Percentiles rank a stretch among this genome's conserved stretches.
These are phyloP conservation scores for Pseudocercospora fuligena DNA, from an alignment of 2,329 filamentous ascomycete species.

Conservation along the genomic window DNA sequence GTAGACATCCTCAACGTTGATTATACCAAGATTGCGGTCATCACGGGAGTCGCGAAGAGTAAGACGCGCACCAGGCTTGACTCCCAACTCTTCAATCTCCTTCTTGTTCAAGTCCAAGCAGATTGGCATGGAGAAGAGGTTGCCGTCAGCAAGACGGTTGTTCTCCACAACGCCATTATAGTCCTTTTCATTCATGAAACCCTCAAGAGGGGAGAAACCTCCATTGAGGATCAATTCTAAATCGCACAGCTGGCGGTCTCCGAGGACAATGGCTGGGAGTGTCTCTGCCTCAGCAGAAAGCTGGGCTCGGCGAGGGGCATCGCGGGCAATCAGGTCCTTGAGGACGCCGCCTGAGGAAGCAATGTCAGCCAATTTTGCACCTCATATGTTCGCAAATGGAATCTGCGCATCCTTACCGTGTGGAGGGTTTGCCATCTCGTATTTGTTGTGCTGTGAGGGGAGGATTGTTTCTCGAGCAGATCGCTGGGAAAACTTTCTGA, in stretches of 20 bases:
- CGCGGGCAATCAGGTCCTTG: slow-evolving; percentile 95
- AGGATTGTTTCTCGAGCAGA: not conserved
- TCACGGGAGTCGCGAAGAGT: slow-evolving; percentile 95
- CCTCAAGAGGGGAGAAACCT: slow-evolving; percentile 96
- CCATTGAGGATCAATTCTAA: slow-evolving; percentile 96
- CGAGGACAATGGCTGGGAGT: slow-evolving; percentile 81
- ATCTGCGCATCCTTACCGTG: slow-evolving; percentile 45
- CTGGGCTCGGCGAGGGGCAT: slow-evolving; percentile 79
- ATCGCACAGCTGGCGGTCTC: slow-evolving; percentile 95
- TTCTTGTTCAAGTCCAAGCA: slow-evolving; percentile 82
- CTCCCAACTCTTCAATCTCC: slow-evolving; percentile 72
- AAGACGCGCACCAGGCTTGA: slow-evolving; percentile 81
- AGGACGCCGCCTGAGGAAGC: slow-evolving; percentile 74
- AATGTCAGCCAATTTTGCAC: slow-evolving; percentile 22
- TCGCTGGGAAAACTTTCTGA: slow-evolving; percentile 1
- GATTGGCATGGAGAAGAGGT: slow-evolving; percentile 96
- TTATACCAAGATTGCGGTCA: slow-evolving; percentile 92
- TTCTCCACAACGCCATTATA: slow-evolving; percentile 92
- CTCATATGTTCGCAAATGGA: not conserved
- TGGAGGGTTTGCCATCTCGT: slow-evolving; percentile 56
- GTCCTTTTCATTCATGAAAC: slow-evolving; percentile 97
- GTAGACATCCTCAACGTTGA: slow-evolving; percentile 96
- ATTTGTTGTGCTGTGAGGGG: not conserved
- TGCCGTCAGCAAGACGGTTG: slow-evolving; percentile 83
- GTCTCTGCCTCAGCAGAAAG: slow-evolving; percentile 83